These are phyloP conservation scores for Pterocarpus macrocarpus DNA, from an alignment of 306 rosid species.

Conservation along the genomic window DNA sequence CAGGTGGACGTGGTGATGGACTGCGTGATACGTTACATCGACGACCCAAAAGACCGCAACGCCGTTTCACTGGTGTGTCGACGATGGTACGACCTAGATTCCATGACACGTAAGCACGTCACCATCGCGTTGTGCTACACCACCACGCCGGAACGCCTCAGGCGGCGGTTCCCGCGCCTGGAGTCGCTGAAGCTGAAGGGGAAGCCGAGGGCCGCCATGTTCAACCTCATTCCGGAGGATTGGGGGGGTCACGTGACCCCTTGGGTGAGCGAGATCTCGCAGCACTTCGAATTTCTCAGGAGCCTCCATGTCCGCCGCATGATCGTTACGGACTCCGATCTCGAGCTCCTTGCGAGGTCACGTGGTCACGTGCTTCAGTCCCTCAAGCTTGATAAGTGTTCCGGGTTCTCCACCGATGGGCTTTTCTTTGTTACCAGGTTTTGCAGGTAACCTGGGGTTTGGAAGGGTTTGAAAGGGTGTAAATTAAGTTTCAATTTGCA, in stretches of 20 bases:
- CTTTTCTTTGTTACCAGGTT: constrained; percentile 64
- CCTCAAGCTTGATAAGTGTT: constrained; percentile 89
- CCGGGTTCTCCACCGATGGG: constrained; percentile 89
- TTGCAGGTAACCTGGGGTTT: constrained; percentile 67
- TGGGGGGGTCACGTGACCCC: constrained; percentile 96
- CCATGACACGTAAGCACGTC: constrained; percentile 84
- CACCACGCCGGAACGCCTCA: constrained; percentile 78
- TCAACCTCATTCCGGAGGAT: constrained; percentile 94
- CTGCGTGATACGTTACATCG: constrained; percentile 79
- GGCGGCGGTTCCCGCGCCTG: constrained; percentile 70
- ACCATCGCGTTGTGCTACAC: constrained; percentile 96
- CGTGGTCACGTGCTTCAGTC: constrained; percentile 77
- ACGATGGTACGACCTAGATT: constrained; percentile 89
- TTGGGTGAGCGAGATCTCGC: constrained; percentile 78
- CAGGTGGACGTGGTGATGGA: constrained; percentile 65
- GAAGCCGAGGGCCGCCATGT: constrained; percentile 97
- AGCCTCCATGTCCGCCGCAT: constrained; percentile 87
- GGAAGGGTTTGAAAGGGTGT: background rate
- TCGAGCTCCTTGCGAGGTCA: constrained; percentile 64
- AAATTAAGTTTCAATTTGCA: no score
- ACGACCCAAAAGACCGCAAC: constrained; percentile 80
- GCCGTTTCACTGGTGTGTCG: constrained; percentile 87
- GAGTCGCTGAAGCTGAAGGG: constrained; percentile 88
- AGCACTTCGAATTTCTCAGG: constrained; percentile 69
- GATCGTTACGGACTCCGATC: constrained; percentile 89